Evolutionary conservation across 1,139 yeast genomes (phyloP), one percentile per base, ranked within the genome.

Genomic region (Candida sanyaensis): DNA sequence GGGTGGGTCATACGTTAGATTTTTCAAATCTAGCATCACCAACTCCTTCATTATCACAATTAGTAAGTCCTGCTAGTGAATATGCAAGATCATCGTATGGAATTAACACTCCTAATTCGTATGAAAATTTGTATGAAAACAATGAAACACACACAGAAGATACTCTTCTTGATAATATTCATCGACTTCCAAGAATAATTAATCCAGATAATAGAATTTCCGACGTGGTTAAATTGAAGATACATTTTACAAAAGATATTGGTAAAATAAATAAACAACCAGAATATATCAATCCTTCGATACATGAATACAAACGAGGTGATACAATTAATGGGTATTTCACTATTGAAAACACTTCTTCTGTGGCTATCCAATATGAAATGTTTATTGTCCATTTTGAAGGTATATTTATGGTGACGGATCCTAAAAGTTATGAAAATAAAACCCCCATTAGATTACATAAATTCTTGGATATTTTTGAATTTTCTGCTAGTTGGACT

Each of bases 321-420:
- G 78, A 73, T 53, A 63, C 54, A 23, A 58, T 75, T 23, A 68
- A 74, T 54, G 80, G 80, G 1, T 70, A 64, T 51, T 60, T 71
- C 5, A 46, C 55, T 7, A 65, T 75, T 10, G 52, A 57, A 27
- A 73, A 72, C 54, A 55, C 52, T 5, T 58, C 69, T 6, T 47
- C 54, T 4, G 47, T 54, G 6, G 60, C 64, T 1, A 64, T 74
- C 21, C 65, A 66, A 1, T 75, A 73, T 54, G 75, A 71, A 42
- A 71, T 73, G 76, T 69, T 74, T 48, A 73, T 71, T 53, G 63
- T 74, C 3, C 58, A 73, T 13, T 71, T 75, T 44, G 78, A 75
- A 56, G 79, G 79, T 1, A 61, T 58, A 30, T 57, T 65, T 34
- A 51, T 55, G 47, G 55, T 66, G 26, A 36, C 55, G 6, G 52